These are phyloP conservation scores for Chrysochromulina parva DNA, from an alignment of 78 protist species.

Conservation along the genomic window DNA sequence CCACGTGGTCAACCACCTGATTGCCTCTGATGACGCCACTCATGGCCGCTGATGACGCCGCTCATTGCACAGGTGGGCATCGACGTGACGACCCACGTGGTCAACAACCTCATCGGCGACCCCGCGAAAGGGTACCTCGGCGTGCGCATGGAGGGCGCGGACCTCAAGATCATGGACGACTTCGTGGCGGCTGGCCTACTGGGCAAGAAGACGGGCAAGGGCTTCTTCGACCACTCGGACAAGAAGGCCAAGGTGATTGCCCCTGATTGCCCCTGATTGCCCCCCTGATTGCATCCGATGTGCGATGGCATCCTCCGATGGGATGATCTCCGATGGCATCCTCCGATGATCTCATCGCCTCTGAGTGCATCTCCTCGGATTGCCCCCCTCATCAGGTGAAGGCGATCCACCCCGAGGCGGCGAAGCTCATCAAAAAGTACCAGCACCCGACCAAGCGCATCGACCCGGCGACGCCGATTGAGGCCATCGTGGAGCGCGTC, in stretches of 20 bases:
- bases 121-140: conserved; percentile 25
- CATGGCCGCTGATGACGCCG: background rate
- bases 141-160: conserved; percentile 40
- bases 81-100: conserved; percentile 71
- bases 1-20: conserved; percentile 32
- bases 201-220: conserved; percentile 76
- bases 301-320: background rate
- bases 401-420: conserved; percentile 7
- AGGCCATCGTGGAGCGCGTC: conserved; percentile 49
- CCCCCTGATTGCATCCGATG: background rate
- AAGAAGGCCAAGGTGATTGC: background rate
- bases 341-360: no score
- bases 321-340: no score
- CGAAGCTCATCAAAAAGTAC: conserved; percentile 19
- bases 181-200: conserved; percentile 38
- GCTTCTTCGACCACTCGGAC: conserved; percentile 53
- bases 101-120: conserved; percentile 24
- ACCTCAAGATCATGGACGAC: background rate
- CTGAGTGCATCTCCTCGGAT: no score
- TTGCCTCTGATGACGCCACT: no score
- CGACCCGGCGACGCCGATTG: background rate
- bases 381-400: background rate
- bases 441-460: background rate
- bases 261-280: background rate
- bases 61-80: conserved; percentile 83